Evolutionary conservation across 768 basidiomycete species (phyloP), one percentile per base, ranked within the genome.

Genomic region (Pholiota molesta): DNA sequence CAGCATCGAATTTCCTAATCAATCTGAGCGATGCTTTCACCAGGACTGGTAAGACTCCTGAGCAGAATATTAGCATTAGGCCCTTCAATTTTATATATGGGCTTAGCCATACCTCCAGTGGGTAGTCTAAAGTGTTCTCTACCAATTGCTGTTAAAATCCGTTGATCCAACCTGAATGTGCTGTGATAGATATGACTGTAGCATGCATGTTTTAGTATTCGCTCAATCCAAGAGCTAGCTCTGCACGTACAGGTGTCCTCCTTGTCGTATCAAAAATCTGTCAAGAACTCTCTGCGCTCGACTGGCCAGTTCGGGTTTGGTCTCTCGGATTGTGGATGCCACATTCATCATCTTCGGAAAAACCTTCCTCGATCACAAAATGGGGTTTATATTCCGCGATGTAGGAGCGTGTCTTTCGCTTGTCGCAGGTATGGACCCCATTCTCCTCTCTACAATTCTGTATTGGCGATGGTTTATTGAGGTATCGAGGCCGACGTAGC

Each of bases 391-490:
- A 65, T 0, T 61, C 59, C 0, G 71, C 66, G 62, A 92, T 86
- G 57, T 83, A 78, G 0, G 82, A 77, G 33, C 74, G 77, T 2
- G 79, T 76, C 19, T 78, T 77, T 14, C 91, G 83, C 64, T 83
- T 81, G 71, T 93, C 91, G 67, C 89, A 91, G 0, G 90, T 91
- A 61, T 91, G 89, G 1, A 83, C 80, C 0, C 90, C 85, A 61
- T 84, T 83, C 62, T 80, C 80, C 71, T 93, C 91, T 31, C 90
- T 83, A 52, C 85, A 82, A 62, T 88, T 81, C 91, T 92, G 60
- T 8, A 26, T 29, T 1, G 4, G 19, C 11, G 44, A 51, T 23
- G 21, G 23, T 26, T 11, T 26, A 23, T 49, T 44, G 42, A n/a
- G 42, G 4, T n/a, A 44, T 44, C 17, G 8, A 21, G 14, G 9